Conservation (phyloP, 139 green algal species). For the Monoraphidium neglectum region DNA sequence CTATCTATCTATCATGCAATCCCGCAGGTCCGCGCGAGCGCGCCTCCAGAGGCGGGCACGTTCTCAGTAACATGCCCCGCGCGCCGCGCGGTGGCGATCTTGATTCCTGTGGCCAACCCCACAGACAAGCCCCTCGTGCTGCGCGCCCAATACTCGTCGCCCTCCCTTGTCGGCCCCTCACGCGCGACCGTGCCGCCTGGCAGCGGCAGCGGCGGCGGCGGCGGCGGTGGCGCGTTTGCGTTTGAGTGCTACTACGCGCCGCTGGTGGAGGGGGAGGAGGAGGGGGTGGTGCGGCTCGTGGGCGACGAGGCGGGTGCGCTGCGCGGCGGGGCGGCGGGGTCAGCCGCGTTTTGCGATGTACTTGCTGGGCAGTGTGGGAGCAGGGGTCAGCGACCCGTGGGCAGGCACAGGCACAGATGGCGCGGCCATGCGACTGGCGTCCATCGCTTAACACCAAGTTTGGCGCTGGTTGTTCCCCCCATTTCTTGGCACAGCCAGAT, state of each 20-base stretch:
- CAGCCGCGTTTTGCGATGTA: neutral
- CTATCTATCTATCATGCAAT: neutral
- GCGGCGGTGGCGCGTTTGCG: neutral
- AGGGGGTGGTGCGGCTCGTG: slow-evolving; percentile 50
- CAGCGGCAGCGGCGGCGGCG: neutral
- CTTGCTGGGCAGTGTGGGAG: neutral
- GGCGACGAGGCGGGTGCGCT: slow-evolving; percentile 46
- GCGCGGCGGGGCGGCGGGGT: too few species aligned
- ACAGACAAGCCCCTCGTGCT: slow-evolving; percentile 44
- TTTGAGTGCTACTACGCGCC: slow-evolving; percentile 69
- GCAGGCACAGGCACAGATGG: too few species aligned
- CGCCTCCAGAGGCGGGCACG: slow-evolving; percentile 56
- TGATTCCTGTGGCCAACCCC: slow-evolving; percentile 52
- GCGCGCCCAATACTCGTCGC: slow-evolving; percentile 39
- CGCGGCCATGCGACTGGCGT: too few species aligned
- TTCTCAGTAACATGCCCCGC: slow-evolving; percentile 54
- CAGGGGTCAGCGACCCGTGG: too few species aligned
- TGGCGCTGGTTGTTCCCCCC: too few species aligned
- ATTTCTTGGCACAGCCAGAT: too few species aligned
- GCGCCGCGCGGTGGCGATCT: slow-evolving; percentile 40
- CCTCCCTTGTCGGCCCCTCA: slow-evolving; percentile 45
- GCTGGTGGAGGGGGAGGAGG: slow-evolving; percentile 35
- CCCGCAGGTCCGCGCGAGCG: slow-evolving; percentile 28
- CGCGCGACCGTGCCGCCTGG: slow-evolving; percentile 31
- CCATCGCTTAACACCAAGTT: too few species aligned